Percentiles rank a stretch among this genome's conserved stretches.
Conservation (phyloP, 2,329 filamentous ascomycete species). For the Alternaria alternata region DNA sequence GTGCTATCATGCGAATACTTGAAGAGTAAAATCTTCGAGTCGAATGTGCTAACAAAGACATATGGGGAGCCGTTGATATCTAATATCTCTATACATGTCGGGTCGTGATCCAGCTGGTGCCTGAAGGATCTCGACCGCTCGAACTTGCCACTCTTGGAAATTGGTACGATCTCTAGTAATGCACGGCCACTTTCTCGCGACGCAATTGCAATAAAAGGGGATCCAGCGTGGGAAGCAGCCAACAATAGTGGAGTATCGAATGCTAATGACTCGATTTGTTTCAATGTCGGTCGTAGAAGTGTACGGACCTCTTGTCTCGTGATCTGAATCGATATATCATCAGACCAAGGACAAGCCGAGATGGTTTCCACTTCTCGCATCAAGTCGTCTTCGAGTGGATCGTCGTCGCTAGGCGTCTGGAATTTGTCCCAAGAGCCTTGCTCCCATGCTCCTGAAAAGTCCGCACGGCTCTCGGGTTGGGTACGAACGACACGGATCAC, state of each 20-base stretch:
- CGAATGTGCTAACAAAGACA: conserved; percentile 42
- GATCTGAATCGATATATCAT: conserved; percentile 41
- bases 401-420: conserved; percentile 33
- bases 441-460: conserved; percentile 34
- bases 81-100: conserved; percentile 47
- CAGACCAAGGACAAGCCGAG: conserved; percentile 33
- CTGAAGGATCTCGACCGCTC: conserved; percentile 12
- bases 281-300: conserved; percentile 30
- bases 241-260: conserved; percentile 32
- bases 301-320: conserved; percentile 35
- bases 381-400: conserved; percentile 32
- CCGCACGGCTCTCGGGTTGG: conserved; percentile 26
- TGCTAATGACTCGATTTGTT: conserved; percentile 21
- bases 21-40: conserved; percentile 35
- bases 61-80: conserved; percentile 24
- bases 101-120: conserved; percentile 34
- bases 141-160: conserved; percentile 28
- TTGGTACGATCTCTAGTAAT: conserved; percentile 35
- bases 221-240: conserved; percentile 26
- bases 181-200: conserved; percentile 27
- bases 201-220: conserved; percentile 29
- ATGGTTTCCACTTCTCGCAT: conserved; percentile 44
- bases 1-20: conserved; percentile 15
- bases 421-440: conserved; percentile 36
- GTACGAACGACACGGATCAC: conserved; percentile 39